phyloP scores from a whole-genome alignment of 1,284 basidiomycete genomes.

The Coniferiporia sulphurascens region DNA sequence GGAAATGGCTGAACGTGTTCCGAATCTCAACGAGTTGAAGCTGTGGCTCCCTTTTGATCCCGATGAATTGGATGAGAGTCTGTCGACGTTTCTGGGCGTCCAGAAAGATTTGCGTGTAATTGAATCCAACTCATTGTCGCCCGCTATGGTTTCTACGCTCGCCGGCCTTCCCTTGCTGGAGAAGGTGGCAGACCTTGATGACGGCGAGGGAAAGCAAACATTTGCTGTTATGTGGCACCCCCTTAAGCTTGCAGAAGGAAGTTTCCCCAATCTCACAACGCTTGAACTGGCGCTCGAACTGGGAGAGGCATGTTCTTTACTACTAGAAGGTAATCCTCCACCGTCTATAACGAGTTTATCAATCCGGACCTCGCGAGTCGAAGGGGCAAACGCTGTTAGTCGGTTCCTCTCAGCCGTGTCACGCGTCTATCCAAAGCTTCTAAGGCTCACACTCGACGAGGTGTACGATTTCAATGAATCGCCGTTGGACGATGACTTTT shows the following conservation, averaged over 20 bases:
- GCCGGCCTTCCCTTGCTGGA: background rate
- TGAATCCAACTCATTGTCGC: background rate
- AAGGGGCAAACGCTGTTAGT: background rate
- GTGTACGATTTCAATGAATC: background rate
- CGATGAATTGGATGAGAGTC: slow-evolving; percentile 31
- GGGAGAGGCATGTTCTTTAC: background rate
- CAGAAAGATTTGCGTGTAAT: slow-evolving; percentile 23
- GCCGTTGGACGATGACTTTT: background rate
- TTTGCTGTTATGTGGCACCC: background rate
- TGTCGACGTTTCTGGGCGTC: slow-evolving; percentile 42
- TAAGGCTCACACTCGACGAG: background rate
- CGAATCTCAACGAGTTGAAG: background rate
- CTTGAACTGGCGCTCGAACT: background rate
- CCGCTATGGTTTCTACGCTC: background rate
- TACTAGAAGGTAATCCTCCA: background rate
- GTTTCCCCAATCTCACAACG: background rate
- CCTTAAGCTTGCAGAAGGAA: background rate
- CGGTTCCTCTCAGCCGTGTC: background rate
- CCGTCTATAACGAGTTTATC: background rate
- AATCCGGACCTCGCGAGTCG: background rate
- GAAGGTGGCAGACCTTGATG: background rate
- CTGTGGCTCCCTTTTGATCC: background rate
- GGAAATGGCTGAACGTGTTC: background rate
- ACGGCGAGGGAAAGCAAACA: background rate
- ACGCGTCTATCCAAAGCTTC: background rate